Evolutionary conservation across 202 grass and related monocot genomes (phyloP).

Genomic region (Hordeum pubiflorum): DNA sequence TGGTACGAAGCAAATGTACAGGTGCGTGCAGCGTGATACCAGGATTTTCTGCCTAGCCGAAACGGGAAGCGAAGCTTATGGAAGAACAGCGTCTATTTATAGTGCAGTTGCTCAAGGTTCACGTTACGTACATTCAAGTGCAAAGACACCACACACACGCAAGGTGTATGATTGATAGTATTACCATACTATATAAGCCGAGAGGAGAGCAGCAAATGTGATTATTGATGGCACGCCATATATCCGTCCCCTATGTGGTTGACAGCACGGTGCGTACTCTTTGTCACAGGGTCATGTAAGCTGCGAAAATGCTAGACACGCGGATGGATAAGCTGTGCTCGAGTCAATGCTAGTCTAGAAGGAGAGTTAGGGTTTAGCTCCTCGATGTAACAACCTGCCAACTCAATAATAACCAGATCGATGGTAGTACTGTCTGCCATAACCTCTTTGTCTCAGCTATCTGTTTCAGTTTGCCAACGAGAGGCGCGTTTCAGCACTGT

Average conservation of each 20-base stretch:
- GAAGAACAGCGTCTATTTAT: not conserved
- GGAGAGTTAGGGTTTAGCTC: not conserved
- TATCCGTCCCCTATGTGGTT: not conserved
- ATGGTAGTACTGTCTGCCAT: not conserved
- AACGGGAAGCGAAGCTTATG: not conserved
- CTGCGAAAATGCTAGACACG: too few species aligned
- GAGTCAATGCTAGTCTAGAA: not conserved
- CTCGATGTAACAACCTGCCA: conserved; percentile 15
- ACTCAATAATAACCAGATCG: not conserved
- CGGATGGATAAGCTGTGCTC: not conserved
- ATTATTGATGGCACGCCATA: not conserved
- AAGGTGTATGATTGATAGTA: not conserved
- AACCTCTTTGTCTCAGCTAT: not conserved
- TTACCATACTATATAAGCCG: not conserved
- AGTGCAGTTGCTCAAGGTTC: not conserved
- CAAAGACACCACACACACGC: not conserved
- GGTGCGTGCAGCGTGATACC: not conserved
- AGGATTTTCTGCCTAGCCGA: conserved; percentile 1
- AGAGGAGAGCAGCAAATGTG: not conserved
- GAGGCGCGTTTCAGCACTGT: not conserved
- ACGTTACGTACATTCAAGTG: not conserved
- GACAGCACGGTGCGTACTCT: not conserved
- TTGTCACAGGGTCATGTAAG: not conserved
- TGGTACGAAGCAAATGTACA: not conserved
- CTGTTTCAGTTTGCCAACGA: not conserved